A percentile compares a stretch with the other conserved stretches of the same genome.
phyloP scores from a whole-genome alignment of 345 rosid species.

The Eucalyptus decipiens region DNA sequence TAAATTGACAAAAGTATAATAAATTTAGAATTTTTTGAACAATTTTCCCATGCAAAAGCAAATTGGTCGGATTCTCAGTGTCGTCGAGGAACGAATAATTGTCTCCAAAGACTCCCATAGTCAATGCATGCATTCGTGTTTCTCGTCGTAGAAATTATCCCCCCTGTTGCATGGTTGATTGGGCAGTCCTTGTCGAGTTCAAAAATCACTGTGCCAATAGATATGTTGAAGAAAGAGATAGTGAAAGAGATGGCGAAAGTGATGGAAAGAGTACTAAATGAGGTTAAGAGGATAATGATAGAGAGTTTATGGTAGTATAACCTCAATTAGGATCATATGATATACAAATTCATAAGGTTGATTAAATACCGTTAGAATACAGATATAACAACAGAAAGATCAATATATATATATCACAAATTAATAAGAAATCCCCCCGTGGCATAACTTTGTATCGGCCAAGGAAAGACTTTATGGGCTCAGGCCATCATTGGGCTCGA shows the following conservation, averaged over 20 bases:
- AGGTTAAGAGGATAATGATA: neutral
- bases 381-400: neutral
- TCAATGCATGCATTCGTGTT: no score
- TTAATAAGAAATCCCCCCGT: neutral
- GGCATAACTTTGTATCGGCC: neutral
- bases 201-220: neutral
- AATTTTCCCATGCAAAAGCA: no score
- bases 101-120: no score
- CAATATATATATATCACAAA: no score
- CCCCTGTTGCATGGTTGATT: no score
- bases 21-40: no score
- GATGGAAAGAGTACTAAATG: accelerated
- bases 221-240: neutral
- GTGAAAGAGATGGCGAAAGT: accelerated
- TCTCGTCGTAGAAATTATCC: no score
- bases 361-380: neutral
- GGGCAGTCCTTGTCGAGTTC: no score
- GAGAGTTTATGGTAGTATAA: neutral
- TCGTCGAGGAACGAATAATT: no score
- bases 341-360: neutral
- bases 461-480: neutral
- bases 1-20: no score
- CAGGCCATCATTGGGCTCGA: neutral
- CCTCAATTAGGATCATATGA: neutral
- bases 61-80: no score